These are phyloP conservation scores for Wickerhamomyces bisporus DNA, from an alignment of 805 yeast genomes.

Conservation along the genomic window DNA sequence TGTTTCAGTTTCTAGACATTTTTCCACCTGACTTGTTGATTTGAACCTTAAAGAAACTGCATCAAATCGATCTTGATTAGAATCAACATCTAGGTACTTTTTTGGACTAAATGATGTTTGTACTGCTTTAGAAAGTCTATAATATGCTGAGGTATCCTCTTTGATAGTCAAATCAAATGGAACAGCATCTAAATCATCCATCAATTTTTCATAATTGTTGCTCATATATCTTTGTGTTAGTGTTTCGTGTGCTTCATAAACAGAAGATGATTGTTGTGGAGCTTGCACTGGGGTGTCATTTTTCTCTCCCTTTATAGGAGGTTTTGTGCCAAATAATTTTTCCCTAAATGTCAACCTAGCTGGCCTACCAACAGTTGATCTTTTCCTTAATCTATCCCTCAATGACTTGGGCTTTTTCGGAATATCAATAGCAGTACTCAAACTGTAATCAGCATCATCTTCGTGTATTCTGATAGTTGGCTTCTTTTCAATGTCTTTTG, in stretches of 20 bases:
- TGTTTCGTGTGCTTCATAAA: slow-evolving; percentile 16
- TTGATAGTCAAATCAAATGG: slow-evolving; percentile 18
- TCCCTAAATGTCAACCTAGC: slow-evolving; percentile 4
- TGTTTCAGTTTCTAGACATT: slow-evolving; percentile 1
- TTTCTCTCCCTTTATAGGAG: no score
- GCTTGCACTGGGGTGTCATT: not conserved
- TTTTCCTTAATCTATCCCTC: slow-evolving; percentile 1
- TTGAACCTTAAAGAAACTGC: slow-evolving; percentile 3
- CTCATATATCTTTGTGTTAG: slow-evolving; percentile 23
- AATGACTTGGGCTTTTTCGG: slow-evolving; percentile 3
- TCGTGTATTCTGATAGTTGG: slow-evolving; percentile 2
- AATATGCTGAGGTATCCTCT: slow-evolving; percentile 4
- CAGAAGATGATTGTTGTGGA: not conserved
- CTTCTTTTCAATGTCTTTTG: not conserved
- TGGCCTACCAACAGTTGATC: not conserved
- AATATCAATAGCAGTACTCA: slow-evolving; percentile 3
- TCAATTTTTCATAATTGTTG: slow-evolving; percentile 15
- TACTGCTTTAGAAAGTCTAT: not conserved
- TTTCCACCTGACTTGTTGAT: slow-evolving; percentile 2
- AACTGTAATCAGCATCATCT: slow-evolving; percentile 5
- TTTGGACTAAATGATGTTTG: not conserved
- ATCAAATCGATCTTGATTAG: not conserved
- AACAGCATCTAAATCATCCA: slow-evolving; percentile 21
- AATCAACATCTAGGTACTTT: not conserved
- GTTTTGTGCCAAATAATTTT: slow-evolving; percentile 6